These are phyloP conservation scores for Rugonectria rugulosa DNA, from an alignment of 2,329 filamentous ascomycete genomes.

Conservation along the genomic window DNA sequence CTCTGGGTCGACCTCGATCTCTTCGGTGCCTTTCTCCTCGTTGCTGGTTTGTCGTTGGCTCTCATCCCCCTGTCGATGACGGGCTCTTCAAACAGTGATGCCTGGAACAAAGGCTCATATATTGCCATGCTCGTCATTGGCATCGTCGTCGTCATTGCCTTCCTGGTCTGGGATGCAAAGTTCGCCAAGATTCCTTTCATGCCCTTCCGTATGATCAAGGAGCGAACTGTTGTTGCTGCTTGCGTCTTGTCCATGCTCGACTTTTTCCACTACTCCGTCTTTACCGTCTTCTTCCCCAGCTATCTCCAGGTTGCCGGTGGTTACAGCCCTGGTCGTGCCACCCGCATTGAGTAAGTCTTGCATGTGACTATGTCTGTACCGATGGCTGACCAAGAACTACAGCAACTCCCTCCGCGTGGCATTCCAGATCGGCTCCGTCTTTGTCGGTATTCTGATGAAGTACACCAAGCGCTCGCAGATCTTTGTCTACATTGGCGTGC, in stretches of 20 bases:
- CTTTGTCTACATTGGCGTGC: slow-evolving; percentile 39
- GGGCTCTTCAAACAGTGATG: slow-evolving; percentile 41
- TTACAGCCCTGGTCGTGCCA: slow-evolving; percentile 45
- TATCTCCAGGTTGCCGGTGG: slow-evolving; percentile 49
- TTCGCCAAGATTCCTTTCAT: slow-evolving; percentile 49
- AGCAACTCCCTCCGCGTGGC: slow-evolving; percentile 44
- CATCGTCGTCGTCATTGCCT: slow-evolving; percentile 31
- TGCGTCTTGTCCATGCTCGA: slow-evolving; percentile 48
- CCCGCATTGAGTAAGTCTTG: slow-evolving; percentile 45
- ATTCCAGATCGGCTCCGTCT: slow-evolving; percentile 47
- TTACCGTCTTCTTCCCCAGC: slow-evolving; percentile 50
- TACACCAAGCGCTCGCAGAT: slow-evolving; percentile 46
- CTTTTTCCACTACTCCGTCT: slow-evolving; percentile 48
- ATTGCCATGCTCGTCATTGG: slow-evolving; percentile 47
- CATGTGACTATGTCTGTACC: accelerated
- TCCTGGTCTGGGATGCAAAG: slow-evolving; percentile 47
- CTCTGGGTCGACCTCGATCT: slow-evolving; percentile 46
- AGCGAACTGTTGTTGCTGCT: slow-evolving; percentile 49
- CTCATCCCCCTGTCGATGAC: slow-evolving; percentile 49
- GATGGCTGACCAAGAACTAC: background rate
- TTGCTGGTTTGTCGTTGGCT: slow-evolving; percentile 43
- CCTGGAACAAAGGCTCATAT: slow-evolving; percentile 43
- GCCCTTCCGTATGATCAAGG: slow-evolving; percentile 48
- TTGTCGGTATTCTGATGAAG: slow-evolving; percentile 46
- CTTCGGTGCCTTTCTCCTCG: slow-evolving; percentile 42